Base-by-base conservation (phyloP, 805 yeast genomes). In the Spathaspora arborariae region DNA sequence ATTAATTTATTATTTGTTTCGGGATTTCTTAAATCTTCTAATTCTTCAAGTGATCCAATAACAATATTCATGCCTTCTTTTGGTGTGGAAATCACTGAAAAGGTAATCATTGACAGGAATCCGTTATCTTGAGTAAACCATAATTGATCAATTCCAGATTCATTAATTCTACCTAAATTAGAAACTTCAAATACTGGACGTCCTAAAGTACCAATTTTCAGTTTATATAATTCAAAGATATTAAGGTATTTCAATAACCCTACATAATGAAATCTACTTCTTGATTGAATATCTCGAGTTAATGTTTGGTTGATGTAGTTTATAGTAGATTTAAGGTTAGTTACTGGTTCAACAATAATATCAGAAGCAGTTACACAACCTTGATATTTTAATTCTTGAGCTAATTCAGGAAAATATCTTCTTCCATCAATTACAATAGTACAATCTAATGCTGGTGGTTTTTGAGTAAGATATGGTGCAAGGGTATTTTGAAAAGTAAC, bases 111-210 rank as follows among this genome's bases (percentile, higher is more conserved):
- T 3, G 46, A 33, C 35, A 30, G 35, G 18, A 50, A 26, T 9
- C 60, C 62, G 19, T 48, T 44, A 36, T 52, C 51, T 49, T 53
- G 62, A 42, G 57, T 51, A 47, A 58, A 58, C 47, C 49, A 46
- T 13, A 55, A 42, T 37, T 56, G 45, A n/a, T 43, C 45, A 2
- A 50, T 48, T 20, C 35, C 24, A 20, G 15, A 36, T 24, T 48
- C 42, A 19, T 45, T 19, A n/a, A 41, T 30, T 18, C 30, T 18
- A 7, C 64, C 64, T 34, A 59, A 42, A 42, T 59, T 59, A 4
- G 64, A 59, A 9, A 55, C 16, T 36, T 51, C 60, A 36, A 57
- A 33, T 5, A 57, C 55, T 20, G 45, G 20, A 20, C 55, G 33
- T 10, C 45, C 48, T 36, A 39, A 26, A 5, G 50, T 41, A 3